phyloP scores from a whole-genome alignment of 306 rosid genomes.

The Cercis canadensis region DNA sequence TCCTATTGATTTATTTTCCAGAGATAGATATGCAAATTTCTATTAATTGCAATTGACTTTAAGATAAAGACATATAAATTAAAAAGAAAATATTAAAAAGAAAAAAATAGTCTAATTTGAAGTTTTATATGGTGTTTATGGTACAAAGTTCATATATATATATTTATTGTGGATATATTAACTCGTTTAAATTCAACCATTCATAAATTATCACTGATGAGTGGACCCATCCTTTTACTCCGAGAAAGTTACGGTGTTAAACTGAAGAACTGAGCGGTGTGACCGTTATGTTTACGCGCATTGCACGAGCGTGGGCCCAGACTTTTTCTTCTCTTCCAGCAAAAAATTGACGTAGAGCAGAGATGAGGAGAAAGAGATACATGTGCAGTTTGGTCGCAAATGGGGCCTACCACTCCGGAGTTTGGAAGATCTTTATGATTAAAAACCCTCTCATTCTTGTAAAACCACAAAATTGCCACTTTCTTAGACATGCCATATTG shows the following conservation, averaged over 20 bases:
- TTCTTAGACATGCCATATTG: rapidly evolving
- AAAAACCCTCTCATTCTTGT: background rate
- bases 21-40: too few species aligned
- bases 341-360: constrained; percentile 36
- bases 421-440: constrained; percentile 1
- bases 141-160: too few species aligned
- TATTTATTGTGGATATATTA: too few species aligned
- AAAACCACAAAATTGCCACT: constrained; percentile 41
- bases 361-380: constrained; percentile 34
- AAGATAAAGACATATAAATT: too few species aligned
- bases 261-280: constrained; percentile 35
- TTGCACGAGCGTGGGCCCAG: constrained; percentile 49
- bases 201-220: constrained; percentile 13
- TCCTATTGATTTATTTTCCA: too few species aligned
- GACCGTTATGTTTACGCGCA: constrained; percentile 71
- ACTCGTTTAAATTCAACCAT: background rate
- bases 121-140: too few species aligned
- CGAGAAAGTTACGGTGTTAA: background rate
- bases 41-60: too few species aligned
- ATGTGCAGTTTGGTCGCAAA: constrained; percentile 58
- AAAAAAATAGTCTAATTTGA: too few species aligned
- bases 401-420: constrained; percentile 54
- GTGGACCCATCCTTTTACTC: constrained; percentile 32
- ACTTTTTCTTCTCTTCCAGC: constrained; percentile 2
- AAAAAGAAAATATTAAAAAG: too few species aligned